Conservation (phyloP, 2,329 filamentous ascomycete genomes). For the Cordyceps sp. region DNA sequence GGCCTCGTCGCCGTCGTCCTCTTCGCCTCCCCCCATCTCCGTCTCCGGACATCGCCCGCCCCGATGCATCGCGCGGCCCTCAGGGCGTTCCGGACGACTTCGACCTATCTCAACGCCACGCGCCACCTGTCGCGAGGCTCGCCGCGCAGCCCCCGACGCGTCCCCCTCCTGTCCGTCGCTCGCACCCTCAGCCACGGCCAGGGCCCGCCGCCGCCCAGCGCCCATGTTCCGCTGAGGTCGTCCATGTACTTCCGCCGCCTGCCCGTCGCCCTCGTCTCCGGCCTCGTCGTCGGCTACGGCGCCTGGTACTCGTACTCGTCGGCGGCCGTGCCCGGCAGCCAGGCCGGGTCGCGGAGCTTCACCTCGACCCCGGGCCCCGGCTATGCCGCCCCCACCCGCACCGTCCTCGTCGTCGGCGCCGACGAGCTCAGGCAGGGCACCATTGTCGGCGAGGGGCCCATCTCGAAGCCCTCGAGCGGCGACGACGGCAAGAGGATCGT, state of each 20-base stretch:
- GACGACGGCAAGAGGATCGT: slow-evolving; percentile 72
- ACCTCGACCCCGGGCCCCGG: slow-evolving; percentile 19
- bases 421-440: slow-evolving; percentile 82
- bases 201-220: slow-evolving; percentile 20
- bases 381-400: slow-evolving; percentile 35
- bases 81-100: slow-evolving; percentile 51
- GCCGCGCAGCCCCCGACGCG: slow-evolving; percentile 17
- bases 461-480: slow-evolving; percentile 78
- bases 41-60: slow-evolving; percentile 2
- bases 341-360: slow-evolving; percentile 22
- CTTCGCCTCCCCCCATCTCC: not conserved
- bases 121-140: slow-evolving; percentile 34
- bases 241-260: slow-evolving; percentile 64
- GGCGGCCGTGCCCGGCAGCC: slow-evolving; percentile 11
- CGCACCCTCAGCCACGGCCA: too few relatives aligned
- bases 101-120: slow-evolving; percentile 46
- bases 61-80: slow-evolving; percentile 61
- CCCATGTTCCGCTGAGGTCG: slow-evolving; percentile 37
- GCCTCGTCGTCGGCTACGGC: slow-evolving; percentile 53
- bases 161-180: slow-evolving; percentile 15
- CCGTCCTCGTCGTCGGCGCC: slow-evolving; percentile 73
- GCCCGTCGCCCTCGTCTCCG: slow-evolving; percentile 49
- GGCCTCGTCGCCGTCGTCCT: not conserved
- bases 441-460: slow-evolving; percentile 68
- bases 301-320: slow-evolving; percentile 68